Evolutionary conservation across 2,329 filamentous ascomycete species (phyloP), one percentile per base, ranked within the genome.

Genomic region (Exophiala alcalophila): DNA sequence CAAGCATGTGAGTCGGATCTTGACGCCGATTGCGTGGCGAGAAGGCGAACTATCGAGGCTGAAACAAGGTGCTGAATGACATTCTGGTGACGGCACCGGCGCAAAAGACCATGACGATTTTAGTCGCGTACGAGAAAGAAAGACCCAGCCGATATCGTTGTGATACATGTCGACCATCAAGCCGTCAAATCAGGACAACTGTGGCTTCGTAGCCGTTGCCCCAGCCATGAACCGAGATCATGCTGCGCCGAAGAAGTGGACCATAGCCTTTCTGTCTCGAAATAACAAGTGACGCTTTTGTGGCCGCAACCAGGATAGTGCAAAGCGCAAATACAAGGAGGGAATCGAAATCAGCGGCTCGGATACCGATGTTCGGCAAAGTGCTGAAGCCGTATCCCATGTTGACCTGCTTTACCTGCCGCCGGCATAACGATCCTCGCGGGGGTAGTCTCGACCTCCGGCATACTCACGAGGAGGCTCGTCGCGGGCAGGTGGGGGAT

Each of bases 401-500:
- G 24, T 25, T 21, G 5, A 24, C 40, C 20, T 15, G 25, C 35
- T 39, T 48, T 52, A 55, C 40, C 54, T 52, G 39, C 47, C n/a
- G n/a, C n/a, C 39, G 21, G 35, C 49, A 37, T 58, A 58, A 24
- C 55, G 52, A 32, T 57, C 56, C 10, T 57, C 56, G 29, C 54
- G 52, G 30, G 37, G 14, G 38, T 56, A 57, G 16, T 57, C 55
- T 30, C 54, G 52, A 41, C 54, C 43, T 30, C 54, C 49, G 23
- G 47, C 40, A 21, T 54, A 53, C 11, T 57, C 54, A 39, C 55
- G 54, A 42, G 54, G 44, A 44, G 50, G 21, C n/a, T 54, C 53
- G 12, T 56, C 53, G 20, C 55, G 51, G 11, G 52, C 47, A 19
- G 52, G 26, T 15, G 47, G 41, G 36, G 47, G 23, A 24, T 45